Evolutionary conservation across 1,284 basidiomycete genomes (phyloP).

Genomic region (Mrakiaceae sp.): DNA sequence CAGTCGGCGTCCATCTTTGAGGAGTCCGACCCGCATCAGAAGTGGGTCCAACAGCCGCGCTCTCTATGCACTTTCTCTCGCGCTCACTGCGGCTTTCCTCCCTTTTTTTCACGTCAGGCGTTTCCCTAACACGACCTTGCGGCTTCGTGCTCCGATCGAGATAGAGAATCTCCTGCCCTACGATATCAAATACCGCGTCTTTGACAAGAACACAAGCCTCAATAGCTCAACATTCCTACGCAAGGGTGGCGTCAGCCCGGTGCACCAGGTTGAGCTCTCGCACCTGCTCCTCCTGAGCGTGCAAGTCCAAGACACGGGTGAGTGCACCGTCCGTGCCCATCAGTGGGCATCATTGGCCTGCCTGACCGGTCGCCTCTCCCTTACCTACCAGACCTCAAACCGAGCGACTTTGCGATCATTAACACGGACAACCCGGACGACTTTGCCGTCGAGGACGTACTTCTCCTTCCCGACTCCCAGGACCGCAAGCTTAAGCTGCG

Average conservation of each 20-base stretch:
- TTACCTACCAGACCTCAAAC: constrained; percentile 59
- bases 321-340: constrained; percentile 20
- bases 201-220: constrained; percentile 88
- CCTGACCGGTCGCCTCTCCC: background rate
- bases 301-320: constrained; percentile 78
- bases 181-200: constrained; percentile 90
- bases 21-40: constrained; percentile 47
- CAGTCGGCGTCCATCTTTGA: constrained; percentile 85
- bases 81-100: background rate
- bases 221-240: constrained; percentile 74
- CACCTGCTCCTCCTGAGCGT: constrained; percentile 90
- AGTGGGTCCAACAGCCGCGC: constrained; percentile 36
- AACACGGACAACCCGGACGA: constrained; percentile 88
- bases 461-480: constrained; percentile 62
- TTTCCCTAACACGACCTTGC: constrained; percentile 74
- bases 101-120: constrained; percentile 40
- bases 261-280: constrained; percentile 90
- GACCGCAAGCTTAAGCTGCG: constrained; percentile 71
- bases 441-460: constrained; percentile 64
- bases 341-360: no score
- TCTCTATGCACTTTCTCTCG: background rate
- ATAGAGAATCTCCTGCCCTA: constrained; percentile 93
- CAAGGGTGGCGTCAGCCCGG: constrained; percentile 88
- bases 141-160: constrained; percentile 88
- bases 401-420: constrained; percentile 97